These are phyloP conservation scores for Paramecium pentaurelia DNA, from an alignment of 73 alveolate genomes.

Conservation along the genomic window DNA sequence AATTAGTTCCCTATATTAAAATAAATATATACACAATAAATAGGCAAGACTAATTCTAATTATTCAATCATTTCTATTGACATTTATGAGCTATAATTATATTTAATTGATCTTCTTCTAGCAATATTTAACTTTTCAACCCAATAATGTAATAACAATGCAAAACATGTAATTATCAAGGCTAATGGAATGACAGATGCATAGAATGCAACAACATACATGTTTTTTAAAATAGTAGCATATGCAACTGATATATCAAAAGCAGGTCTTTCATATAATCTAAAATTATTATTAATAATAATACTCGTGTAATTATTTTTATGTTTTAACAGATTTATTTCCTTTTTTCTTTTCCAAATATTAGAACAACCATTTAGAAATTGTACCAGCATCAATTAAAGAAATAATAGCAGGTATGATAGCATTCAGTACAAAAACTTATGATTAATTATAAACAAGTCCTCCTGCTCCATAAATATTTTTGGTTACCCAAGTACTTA, in stretches of 20 bases:
- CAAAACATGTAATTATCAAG: constrained; percentile 12
- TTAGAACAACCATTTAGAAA: constrained; percentile 1
- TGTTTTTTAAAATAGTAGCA: constrained; percentile 43
- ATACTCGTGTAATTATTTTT: constrained; percentile 48
- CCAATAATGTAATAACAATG: constrained; percentile 44
- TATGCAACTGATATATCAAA: constrained; percentile 44
- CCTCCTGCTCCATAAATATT: constrained; percentile 52
- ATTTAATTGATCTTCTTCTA: constrained; percentile 51
- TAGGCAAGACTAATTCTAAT: constrained; percentile 52
- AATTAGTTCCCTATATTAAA: not conserved
- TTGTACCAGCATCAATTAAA: constrained; percentile 12
- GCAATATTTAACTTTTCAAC: constrained; percentile 44
- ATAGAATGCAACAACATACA: constrained; percentile 59
- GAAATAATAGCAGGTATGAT: constrained; percentile 5
- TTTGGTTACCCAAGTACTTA: constrained; percentile 36
- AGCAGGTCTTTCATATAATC: constrained; percentile 53
- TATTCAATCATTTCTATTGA: constrained; percentile 59
- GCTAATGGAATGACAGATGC: constrained; percentile 54
- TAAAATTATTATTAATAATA: not conserved
- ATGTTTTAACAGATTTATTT: not conserved
- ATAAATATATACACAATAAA: constrained; percentile 28
- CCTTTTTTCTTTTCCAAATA: not conserved
- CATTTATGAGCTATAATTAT: constrained; percentile 36
- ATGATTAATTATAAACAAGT: constrained; percentile 42
- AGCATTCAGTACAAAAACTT: constrained; percentile 46